Evolutionary conservation across 2,329 filamentous ascomycete genomes (phyloP).

Genomic region (Amauroascus verrucosus): DNA sequence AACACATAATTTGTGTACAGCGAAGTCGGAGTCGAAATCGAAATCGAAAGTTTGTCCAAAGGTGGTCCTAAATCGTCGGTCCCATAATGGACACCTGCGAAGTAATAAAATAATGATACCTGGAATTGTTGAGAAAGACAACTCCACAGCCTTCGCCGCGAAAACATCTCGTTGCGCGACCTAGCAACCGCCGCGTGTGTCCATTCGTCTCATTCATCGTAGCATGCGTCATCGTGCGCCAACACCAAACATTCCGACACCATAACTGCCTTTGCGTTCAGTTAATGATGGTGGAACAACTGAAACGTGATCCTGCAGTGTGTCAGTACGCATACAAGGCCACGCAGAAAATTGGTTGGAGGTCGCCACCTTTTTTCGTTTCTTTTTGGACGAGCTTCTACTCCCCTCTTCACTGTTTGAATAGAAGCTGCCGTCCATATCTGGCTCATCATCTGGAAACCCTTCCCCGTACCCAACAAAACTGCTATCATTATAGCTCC

Average conservation of each 20-base stretch:
- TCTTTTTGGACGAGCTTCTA: conserved; percentile 35
- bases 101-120: not conserved
- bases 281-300: conserved; percentile 32
- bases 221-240: conserved; percentile 30
- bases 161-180: conserved; percentile 6
- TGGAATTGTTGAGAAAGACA: not conserved
- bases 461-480: conserved; percentile 44
- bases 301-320: conserved; percentile 32
- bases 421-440: conserved; percentile 30
- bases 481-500: conserved; percentile 42
- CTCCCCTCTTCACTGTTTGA: conserved; percentile 34
- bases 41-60: conserved; percentile 6
- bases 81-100: not conserved
- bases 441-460: conserved; percentile 41
- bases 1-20: conserved; percentile 20
- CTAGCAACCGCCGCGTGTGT: not conserved
- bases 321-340: not conserved
- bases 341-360: too few relatives aligned
- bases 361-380: conserved; percentile 39
- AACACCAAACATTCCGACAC: conserved; percentile 38
- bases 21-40: conserved; percentile 11
- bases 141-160: not conserved
- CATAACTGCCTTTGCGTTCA: conserved; percentile 35
- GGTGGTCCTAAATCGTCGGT: conserved; percentile 9
- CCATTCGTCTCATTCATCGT: conserved; percentile 11